Evolutionary conservation across 768 basidiomycete species (phyloP).

Genomic region (Macrolepiota dolichaula): DNA sequence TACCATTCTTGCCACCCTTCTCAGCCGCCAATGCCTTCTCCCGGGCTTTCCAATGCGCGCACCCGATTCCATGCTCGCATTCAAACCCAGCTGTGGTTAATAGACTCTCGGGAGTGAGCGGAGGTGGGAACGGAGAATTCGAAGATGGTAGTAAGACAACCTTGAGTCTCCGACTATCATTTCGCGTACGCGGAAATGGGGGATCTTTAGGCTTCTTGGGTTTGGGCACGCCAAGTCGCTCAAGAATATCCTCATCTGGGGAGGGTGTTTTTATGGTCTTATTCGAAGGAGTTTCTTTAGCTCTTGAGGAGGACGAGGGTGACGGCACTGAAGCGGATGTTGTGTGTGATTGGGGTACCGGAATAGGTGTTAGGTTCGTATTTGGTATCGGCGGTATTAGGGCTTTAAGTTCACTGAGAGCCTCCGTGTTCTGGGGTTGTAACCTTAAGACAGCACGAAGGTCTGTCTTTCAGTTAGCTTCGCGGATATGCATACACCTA

Average conservation of each 20-base stretch:
- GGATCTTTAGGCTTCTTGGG: constrained; percentile 41
- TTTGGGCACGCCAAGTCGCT: constrained; percentile 34
- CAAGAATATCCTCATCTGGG: constrained; percentile 13
- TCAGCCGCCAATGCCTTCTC: not conserved
- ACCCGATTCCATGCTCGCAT: constrained; percentile 6
- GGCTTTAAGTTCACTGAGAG: constrained; percentile 49
- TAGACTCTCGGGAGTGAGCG: constrained; percentile 1
- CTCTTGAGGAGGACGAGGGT: constrained; percentile 12
- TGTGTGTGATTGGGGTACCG: not conserved
- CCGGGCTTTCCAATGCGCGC: constrained; percentile 7
- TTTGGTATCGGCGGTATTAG: constrained; percentile 27
- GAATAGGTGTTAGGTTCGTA: not conserved
- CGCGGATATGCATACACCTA: not conserved
- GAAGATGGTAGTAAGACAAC: constrained; percentile 36
- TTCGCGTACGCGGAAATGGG: constrained; percentile 48
- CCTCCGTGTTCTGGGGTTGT: constrained; percentile 65
- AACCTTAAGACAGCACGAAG: constrained; percentile 56
- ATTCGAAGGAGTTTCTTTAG: constrained; percentile 8
- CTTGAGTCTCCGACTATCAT: constrained; percentile 54
- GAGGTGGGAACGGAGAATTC: constrained; percentile 14
- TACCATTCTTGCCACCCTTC: constrained; percentile 15
- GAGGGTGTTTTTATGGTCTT: not conserved
- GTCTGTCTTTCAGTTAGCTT: constrained; percentile 33
- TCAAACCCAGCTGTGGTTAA: constrained; percentile 8
- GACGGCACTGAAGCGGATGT: not conserved